Base-by-base conservation (phyloP, 768 basidiomycete genomes). In the Cystofilobasidium macerans region DNA sequence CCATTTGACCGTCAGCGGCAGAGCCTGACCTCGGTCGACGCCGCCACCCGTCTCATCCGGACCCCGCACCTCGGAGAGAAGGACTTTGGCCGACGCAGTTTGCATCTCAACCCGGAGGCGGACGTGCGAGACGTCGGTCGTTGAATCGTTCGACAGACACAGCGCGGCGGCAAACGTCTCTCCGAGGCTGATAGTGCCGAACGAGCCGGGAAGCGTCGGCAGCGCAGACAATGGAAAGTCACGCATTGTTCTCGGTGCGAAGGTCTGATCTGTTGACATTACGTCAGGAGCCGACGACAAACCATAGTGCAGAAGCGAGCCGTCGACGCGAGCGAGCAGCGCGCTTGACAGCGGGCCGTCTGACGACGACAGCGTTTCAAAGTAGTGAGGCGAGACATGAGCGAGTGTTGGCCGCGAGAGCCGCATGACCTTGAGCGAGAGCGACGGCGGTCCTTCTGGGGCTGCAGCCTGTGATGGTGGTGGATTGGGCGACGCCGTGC, bases 141-240 rank as follows among this genome's bases (percentile, higher is more conserved):
- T 78, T 0, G 84, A 81, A 74, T 89, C 86, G 73, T 91, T 91
- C 73, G 89, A 87, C 65, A 94, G 80, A 68, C 85, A 87, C 30
- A 95, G 79, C 71, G 84, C 85, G 70, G 87, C 85, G 0, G 85
- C 82, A 72, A 95, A 92, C 0, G 87, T 88, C 76, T 93, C 89
- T 14, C 92, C 92, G 0, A 95, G 82, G 71, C 89, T 88, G 69
- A 93, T 88, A 8, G 84, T 78, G 20, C 90, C 91, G 72, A 92
- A 93, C 11, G 89, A 82, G 24, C 86, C 79, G 0, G 91, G 89
- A 11, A 94, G 80, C 24, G 84, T 86, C 67, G 93, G 81, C 67
- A 90, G 78, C 70, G 90, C 86, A 14, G 87, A 84, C 38, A 86
- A 82, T 73, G 88, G 82, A 2, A 93, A 81, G 70, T 90, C 89